Percentiles rank a stretch among this genome's conserved stretches.
These are phyloP conservation scores for Amborella trichopoda DNA, from an alignment of 164 flowering plant species.

Conservation along the genomic window DNA sequence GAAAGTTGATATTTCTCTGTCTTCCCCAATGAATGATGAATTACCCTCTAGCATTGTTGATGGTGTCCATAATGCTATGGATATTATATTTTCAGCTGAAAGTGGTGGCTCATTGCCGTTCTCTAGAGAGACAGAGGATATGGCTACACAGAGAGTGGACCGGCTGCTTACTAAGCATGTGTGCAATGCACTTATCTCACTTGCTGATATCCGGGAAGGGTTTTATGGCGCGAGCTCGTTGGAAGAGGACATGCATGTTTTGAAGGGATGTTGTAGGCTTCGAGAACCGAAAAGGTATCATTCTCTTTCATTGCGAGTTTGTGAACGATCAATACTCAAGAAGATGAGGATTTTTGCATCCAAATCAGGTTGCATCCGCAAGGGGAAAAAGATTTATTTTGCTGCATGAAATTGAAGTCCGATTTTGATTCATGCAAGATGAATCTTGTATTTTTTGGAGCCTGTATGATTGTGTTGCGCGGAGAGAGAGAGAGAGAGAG, in stretches of 20 bases:
- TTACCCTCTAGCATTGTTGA: too few relatives aligned
- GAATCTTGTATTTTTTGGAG: too few relatives aligned
- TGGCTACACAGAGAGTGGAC: constrained; percentile 25
- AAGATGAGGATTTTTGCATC: constrained; percentile 53
- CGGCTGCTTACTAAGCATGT: constrained; percentile 39
- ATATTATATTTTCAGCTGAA: constrained; percentile 13
- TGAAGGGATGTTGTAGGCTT: constrained; percentile 20
- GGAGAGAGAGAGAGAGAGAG: too few relatives aligned
- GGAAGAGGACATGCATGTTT: constrained; percentile 37
- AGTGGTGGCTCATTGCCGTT: too few relatives aligned
- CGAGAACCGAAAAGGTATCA: constrained; percentile 49
- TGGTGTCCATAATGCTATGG: constrained; percentile 8
- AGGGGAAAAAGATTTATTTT: too few relatives aligned
- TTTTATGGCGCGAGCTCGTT: constrained; percentile 39
- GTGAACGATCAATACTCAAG: constrained; percentile 66
- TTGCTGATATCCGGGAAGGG: constrained; percentile 65
- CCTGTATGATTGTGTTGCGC: too few relatives aligned
- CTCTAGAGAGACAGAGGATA: too few relatives aligned
- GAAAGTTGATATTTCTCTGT: too few relatives aligned
- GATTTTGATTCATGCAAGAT: too few relatives aligned
- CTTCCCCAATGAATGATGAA: too few relatives aligned
- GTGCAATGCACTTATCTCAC: constrained; percentile 42
- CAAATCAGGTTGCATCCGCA: too few relatives aligned
- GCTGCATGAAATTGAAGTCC: too few relatives aligned
- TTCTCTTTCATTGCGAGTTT: constrained; percentile 55